Conservation (phyloP, 768 basidiomycete genomes). For the Suillus paluster region DNA sequence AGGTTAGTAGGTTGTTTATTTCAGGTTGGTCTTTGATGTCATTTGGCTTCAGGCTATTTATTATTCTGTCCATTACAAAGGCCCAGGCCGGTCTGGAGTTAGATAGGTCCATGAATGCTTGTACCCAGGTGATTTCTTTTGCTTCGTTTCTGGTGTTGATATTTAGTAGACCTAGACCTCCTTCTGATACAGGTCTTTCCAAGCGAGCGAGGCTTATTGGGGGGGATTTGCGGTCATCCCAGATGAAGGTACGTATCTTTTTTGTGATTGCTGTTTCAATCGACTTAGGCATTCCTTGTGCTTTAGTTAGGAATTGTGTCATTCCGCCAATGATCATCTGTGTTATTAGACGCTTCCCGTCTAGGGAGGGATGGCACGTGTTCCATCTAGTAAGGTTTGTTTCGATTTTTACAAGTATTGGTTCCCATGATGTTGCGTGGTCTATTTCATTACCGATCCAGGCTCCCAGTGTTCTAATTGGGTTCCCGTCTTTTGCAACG, state of each 20-base stretch:
- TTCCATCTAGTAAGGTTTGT: conserved; percentile 16
- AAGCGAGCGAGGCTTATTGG: neutral
- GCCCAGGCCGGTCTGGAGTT: neutral
- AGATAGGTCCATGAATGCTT: neutral
- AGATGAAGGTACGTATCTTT: conserved; percentile 21
- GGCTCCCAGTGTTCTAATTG: conserved; percentile 18
- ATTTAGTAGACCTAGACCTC: conserved; percentile 1
- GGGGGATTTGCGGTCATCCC: conserved; percentile 8
- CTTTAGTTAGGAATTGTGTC: conserved; percentile 36
- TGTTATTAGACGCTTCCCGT: conserved; percentile 16
- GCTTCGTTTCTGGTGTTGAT: conserved; percentile 5
- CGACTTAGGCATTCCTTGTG: conserved; percentile 34
- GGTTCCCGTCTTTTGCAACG: conserved; percentile 19
- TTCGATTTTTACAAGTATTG: conserved; percentile 26
- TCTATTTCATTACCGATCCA: conserved; percentile 30
- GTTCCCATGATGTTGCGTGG: conserved; percentile 17
- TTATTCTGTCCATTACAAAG: neutral
- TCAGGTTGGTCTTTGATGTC: too few relatives aligned
- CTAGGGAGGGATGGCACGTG: conserved; percentile 19
- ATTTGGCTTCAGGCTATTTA: neutral
- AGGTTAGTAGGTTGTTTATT: conserved; percentile 16
- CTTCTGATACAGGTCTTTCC: neutral
- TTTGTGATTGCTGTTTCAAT: conserved; percentile 21
- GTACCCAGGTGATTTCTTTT: conserved; percentile 5
- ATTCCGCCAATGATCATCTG: conserved; percentile 23